These are phyloP conservation scores for Candida railenensis DNA, from an alignment of 805 yeast genomes.

Conservation along the genomic window DNA sequence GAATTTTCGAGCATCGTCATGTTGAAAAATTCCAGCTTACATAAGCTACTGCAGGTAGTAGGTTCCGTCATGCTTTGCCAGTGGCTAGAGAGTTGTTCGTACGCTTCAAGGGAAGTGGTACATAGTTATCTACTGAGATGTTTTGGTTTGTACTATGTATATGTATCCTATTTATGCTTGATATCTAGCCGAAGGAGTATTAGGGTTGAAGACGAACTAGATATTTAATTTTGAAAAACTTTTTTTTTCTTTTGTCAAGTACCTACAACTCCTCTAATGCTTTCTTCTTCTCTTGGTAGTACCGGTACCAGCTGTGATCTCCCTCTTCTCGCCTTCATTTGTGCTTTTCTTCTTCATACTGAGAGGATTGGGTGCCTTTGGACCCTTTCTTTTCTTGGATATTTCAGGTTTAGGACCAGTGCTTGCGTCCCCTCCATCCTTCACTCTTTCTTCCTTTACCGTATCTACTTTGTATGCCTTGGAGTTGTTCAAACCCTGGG, in stretches of 20 bases:
- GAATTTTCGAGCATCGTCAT: neutral
- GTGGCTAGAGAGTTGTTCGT: too few relatives aligned
- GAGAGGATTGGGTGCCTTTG: constrained; percentile 85
- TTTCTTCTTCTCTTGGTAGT: constrained; percentile 24
- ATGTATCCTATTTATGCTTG: too few relatives aligned
- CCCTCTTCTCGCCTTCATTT: neutral
- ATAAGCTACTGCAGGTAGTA: constrained; percentile 2
- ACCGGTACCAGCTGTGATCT: constrained; percentile 12
- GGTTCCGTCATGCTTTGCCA: too few relatives aligned
- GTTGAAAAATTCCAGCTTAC: constrained; percentile 3
- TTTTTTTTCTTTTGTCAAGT: too few relatives aligned
- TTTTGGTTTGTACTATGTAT: too few relatives aligned
- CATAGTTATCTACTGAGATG: too few relatives aligned
- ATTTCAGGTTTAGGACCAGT: constrained; percentile 12
- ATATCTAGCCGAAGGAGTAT: too few relatives aligned
- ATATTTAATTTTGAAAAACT: too few relatives aligned
- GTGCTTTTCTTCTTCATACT: constrained; percentile 76
- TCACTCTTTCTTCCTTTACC: constrained; percentile 23
- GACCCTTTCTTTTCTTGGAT: constrained; percentile 59
- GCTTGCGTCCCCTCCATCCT: constrained; percentile 8
- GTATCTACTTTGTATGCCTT: constrained; percentile 32
- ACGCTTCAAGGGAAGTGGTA: too few relatives aligned
- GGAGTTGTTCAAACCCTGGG: constrained; percentile 64
- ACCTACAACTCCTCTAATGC: too few relatives aligned
- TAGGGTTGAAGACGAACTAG: too few relatives aligned